Base-by-base conservation (phyloP, 2,329 filamentous ascomycete genomes). In the Pezicula rhizophila region DNA sequence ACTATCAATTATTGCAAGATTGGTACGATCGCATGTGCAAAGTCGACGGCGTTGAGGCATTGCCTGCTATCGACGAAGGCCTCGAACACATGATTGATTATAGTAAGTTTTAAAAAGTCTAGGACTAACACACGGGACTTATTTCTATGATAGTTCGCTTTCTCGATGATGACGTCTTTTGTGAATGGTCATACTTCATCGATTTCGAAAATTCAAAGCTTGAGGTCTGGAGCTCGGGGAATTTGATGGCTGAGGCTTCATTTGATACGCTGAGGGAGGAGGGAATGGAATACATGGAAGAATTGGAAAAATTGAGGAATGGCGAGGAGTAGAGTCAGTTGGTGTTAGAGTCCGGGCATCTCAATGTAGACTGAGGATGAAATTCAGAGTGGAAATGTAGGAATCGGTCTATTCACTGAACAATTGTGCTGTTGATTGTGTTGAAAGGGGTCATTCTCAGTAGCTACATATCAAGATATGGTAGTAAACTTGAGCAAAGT, bases 181-280 rank as follows among this genome's bases (percentile, higher is more conserved):
- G 45, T 23, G 45, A 48, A 42, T 51, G 41, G 45, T 34, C 45
- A 7, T 51, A 51, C 28, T 51, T 51, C 41, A 45, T 51, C 31
- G 49, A 51, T 37, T 47, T 51, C 28, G 49, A 45, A 18, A 48
- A 51, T n/a, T 8, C 37, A 18, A 41, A 37, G 12, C 18, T 51
- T 10, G 49, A 51, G 42, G 23, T 31, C 12, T 51, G 48, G 48
- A 38, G 8, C 11, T 35, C 33, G 10, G 20, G 15, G 8, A 20
- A 41, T 14, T 40, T 41, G 26, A 8, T 47, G 12, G 45, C 41
- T 17, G 28, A 41, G 25, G 28, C 42, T 15, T 31, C 20, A 3
- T 47, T 47, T 42, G 45, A 42, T 7, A 23, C 11, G 7, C 38
- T 47, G 35, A 42, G 17, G 28, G 42, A 45, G 26, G 6, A 18